Conservation (phyloP, 345 rosid genomes). For the Heritiera fomes region DNA sequence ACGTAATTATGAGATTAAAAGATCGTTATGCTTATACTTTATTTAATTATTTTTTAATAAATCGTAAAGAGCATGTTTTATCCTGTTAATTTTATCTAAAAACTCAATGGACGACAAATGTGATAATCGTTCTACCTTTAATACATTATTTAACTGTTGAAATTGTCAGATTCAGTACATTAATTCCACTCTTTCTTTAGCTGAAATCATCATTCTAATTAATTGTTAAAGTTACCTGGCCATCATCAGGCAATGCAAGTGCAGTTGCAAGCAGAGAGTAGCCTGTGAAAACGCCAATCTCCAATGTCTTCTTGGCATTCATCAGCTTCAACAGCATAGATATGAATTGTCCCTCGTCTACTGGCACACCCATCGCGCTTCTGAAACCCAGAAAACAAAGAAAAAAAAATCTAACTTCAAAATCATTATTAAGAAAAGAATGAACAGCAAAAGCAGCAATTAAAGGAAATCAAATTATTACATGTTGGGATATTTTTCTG, state of each 20-base stretch:
- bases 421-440: no score
- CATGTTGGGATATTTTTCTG: slow-evolving; percentile 28
- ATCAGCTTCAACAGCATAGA: slow-evolving; percentile 51
- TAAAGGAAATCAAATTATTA: neutral
- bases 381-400: slow-evolving; percentile 27
- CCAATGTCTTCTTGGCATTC: slow-evolving; percentile 61
- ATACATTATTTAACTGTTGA: no score
- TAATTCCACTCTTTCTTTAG: no score
- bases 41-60: no score
- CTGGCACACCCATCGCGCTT: slow-evolving; percentile 47
- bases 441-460: no score
- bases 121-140: no score
- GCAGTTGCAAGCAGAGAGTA: slow-evolving; percentile 63
- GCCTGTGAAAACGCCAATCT: slow-evolving; percentile 70
- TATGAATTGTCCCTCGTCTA: slow-evolving; percentile 51
- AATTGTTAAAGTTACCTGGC: slow-evolving; percentile 11
- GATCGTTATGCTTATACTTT: no score
- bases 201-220: neutral
- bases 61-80: no score
- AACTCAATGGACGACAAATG: no score
- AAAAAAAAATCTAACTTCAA: neutral
- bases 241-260: slow-evolving; percentile 58
- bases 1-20: no score
- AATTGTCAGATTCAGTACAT: no score
- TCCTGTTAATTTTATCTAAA: no score